These are phyloP conservation scores for sunflower (Helianthus annuus) DNA, from an alignment of 129 eudicot species.

Conservation along the genomic window DNA sequence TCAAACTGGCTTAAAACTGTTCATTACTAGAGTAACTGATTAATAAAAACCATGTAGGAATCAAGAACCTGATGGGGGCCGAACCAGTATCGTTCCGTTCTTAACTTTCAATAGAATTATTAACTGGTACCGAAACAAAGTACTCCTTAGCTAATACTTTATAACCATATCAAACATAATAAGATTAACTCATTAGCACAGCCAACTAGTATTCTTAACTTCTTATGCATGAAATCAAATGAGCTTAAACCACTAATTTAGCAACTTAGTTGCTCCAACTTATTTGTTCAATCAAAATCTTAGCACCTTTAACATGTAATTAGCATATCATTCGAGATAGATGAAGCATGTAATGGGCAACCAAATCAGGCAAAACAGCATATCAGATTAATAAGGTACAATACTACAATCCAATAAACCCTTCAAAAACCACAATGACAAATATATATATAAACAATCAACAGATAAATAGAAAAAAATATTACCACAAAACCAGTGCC, in stretches of 20 bases:
- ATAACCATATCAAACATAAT: background rate
- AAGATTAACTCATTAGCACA: background rate
- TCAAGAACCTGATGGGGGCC: background rate
- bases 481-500: constrained; percentile 72
- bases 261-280: background rate
- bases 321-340: background rate
- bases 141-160: background rate
- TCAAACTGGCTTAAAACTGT: background rate
- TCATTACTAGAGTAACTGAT: constrained; percentile 8
- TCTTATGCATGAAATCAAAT: background rate
- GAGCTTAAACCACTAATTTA: constrained; percentile 5
- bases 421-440: constrained; percentile 22
- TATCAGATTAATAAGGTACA: background rate
- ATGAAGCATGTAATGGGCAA: background rate
- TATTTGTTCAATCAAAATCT: constrained; percentile 5
- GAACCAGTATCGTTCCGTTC: background rate
- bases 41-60: background rate
- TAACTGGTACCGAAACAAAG: background rate
- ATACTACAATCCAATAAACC: constrained; percentile 4
- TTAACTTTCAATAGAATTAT: background rate
- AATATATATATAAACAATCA: background rate
- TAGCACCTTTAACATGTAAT: background rate
- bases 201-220: constrained; percentile 1
- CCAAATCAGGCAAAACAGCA: background rate
- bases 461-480: background rate